phyloP scores from a whole-genome alignment of 805 yeast species.

The Lipomyces sp. region DNA sequence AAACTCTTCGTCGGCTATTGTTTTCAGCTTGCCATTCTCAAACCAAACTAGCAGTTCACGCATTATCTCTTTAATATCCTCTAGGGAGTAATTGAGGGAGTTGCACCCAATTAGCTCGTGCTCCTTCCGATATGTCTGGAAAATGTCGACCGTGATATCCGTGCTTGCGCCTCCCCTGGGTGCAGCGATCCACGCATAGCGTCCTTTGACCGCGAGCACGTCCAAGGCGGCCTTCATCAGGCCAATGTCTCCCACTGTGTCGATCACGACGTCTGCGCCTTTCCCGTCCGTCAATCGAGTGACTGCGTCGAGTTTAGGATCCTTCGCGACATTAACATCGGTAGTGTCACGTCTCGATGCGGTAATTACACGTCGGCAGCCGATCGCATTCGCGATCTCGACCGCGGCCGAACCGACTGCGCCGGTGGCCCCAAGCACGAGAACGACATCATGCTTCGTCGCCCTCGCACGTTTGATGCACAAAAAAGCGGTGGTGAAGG shows the following conservation, averaged over 20 bases:
- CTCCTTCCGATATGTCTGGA: neutral
- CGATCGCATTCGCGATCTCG: neutral
- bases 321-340: constrained; percentile 2
- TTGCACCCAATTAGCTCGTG: constrained; percentile 3
- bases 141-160: neutral
- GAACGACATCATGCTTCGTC: neutral
- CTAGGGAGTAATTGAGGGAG: neutral
- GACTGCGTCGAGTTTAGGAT: neutral
- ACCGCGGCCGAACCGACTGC: constrained; percentile 4
- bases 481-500: neutral
- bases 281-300: neutral
- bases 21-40: constrained; percentile 1
- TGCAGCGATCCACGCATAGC: constrained; percentile 3
- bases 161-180: neutral
- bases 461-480: neutral
- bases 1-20: neutral
- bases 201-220: constrained; percentile 1
- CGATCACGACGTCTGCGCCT: neutral
- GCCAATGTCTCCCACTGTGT: neutral
- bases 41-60: constrained; percentile 2
- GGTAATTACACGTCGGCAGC: constrained; percentile 6
- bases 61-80: neutral
- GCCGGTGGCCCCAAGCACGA: constrained; percentile 10
- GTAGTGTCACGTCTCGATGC: neutral
- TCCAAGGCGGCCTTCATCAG: constrained; percentile 3